phyloP scores from a whole-genome alignment of 495 filamentous ascomycete species.

The Penicillium macrosclerotiorum region DNA sequence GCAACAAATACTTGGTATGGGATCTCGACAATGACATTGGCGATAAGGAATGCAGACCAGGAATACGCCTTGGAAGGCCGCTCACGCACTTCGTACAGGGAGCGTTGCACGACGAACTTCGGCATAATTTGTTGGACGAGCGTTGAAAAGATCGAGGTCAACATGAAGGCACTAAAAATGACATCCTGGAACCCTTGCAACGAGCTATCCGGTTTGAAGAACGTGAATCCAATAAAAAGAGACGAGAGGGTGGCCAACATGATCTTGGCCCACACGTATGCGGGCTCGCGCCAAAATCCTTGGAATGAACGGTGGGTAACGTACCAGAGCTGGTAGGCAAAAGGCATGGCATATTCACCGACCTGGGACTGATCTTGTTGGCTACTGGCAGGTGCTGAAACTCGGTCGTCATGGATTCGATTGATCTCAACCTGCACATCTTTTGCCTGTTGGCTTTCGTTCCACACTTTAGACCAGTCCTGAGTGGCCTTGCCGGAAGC shows the following conservation, averaged over 20 bases:
- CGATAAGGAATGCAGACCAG: conserved; percentile 69
- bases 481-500: conserved; percentile 66
- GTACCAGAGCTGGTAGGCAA: conserved; percentile 45
- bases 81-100: conserved; percentile 70
- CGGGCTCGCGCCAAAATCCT: conserved; percentile 58
- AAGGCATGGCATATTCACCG: conserved; percentile 53
- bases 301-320: conserved; percentile 51
- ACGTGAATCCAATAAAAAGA: conserved; percentile 87
- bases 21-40: conserved; percentile 69
- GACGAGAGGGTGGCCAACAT: conserved; percentile 49
- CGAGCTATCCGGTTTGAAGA: conserved; percentile 68
- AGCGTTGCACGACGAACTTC: conserved; percentile 62
- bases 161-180: conserved; percentile 80
- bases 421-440: conserved; percentile 65
- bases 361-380: conserved; percentile 17
- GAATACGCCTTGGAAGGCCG: conserved; percentile 66
- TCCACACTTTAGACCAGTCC: conserved; percentile 79
- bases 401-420: conserved; percentile 54
- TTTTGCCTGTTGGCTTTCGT: conserved; percentile 63
- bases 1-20: conserved; percentile 65
- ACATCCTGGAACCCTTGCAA: conserved; percentile 81
- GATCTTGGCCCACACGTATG: conserved; percentile 53
- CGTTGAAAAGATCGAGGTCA: conserved; percentile 73
- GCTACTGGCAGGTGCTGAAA: conserved; percentile 13
- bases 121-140: conserved; percentile 68